Evolutionary conservation across 345 rosid genomes (phyloP).

Genomic region (Acer negundo): DNA sequence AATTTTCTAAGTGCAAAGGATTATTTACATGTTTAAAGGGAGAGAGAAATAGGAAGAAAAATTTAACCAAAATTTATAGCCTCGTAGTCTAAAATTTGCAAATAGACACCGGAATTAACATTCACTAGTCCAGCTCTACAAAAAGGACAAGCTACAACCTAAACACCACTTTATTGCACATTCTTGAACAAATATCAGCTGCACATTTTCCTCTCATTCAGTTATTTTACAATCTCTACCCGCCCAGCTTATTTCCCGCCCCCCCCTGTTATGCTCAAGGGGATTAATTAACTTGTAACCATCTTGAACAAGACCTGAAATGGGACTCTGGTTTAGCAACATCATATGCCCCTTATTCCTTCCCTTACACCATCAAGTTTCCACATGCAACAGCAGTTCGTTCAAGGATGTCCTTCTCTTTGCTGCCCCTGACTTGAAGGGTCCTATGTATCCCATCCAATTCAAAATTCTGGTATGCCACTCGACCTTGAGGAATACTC

Average conservation of each 20-base stretch:
- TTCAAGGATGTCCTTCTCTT: slow-evolving; percentile 15
- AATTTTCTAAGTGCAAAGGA: neutral
- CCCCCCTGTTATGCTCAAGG: slow-evolving; percentile 15
- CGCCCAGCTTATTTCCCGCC: too few relatives aligned
- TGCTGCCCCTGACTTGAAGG: slow-evolving; percentile 19
- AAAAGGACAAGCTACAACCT: slow-evolving; percentile 22
- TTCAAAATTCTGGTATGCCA: slow-evolving; percentile 84
- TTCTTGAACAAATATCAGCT: slow-evolving; percentile 25
- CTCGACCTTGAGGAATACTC: slow-evolving; percentile 95
- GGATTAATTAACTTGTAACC: slow-evolving; percentile 19
- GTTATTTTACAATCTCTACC: slow-evolving; percentile 27
- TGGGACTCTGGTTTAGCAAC: slow-evolving; percentile 14
- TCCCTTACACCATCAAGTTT: neutral
- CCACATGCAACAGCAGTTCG: slow-evolving; percentile 27
- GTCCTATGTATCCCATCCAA: slow-evolving; percentile 28
- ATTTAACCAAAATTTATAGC: slow-evolving; percentile 12
- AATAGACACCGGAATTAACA: slow-evolving; percentile 20
- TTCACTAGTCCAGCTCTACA: slow-evolving; percentile 32
- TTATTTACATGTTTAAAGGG: neutral
- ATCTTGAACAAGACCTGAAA: slow-evolving; percentile 20
- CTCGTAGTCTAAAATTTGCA: slow-evolving; percentile 10
- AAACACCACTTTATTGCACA: slow-evolving; percentile 36
- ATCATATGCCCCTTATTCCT: slow-evolving; percentile 5
- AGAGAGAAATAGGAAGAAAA: neutral
- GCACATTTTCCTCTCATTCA: neutral